These are phyloP conservation scores for Aspergillus phoenicis DNA, from an alignment of 2,329 filamentous ascomycete genomes.

Conservation along the genomic window DNA sequence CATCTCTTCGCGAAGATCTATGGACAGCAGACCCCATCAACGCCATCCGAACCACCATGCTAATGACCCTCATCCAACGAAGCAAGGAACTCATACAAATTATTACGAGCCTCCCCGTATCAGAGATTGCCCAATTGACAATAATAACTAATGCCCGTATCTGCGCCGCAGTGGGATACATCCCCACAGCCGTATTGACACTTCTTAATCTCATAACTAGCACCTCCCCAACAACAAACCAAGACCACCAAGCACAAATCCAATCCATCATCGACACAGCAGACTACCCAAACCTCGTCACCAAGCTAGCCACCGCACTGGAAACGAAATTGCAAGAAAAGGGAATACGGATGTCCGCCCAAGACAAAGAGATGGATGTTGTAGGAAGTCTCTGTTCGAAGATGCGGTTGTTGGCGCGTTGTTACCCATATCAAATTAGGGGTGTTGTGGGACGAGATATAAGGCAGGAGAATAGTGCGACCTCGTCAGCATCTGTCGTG, in stretches of 20 bases:
- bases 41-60: conserved; percentile 22
- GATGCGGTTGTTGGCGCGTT: conserved; percentile 24
- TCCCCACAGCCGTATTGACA: neutral
- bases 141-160: neutral
- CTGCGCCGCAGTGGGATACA: conserved; percentile 4
- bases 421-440: conserved; percentile 26
- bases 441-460: conserved; percentile 15
- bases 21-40: conserved; percentile 21
- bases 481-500: too few species aligned
- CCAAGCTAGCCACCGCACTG: conserved; percentile 7
- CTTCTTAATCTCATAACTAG: neutral
- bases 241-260: neutral
- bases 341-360: conserved; percentile 12
- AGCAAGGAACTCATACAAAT: conserved; percentile 23
- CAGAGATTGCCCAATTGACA: neutral
- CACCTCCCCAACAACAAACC: too few species aligned
- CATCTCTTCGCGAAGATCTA: conserved; percentile 25
- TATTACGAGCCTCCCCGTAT: neutral
- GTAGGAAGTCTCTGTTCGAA: conserved; percentile 27
- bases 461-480: neutral
- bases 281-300: conserved; percentile 3
- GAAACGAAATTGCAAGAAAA: conserved; percentile 15
- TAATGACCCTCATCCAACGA: conserved; percentile 22
- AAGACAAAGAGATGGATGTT: conserved; percentile 23
- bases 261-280: neutral